phyloP scores from a whole-genome alignment of 768 basidiomycete species.

The Tephrocybe sp. region DNA sequence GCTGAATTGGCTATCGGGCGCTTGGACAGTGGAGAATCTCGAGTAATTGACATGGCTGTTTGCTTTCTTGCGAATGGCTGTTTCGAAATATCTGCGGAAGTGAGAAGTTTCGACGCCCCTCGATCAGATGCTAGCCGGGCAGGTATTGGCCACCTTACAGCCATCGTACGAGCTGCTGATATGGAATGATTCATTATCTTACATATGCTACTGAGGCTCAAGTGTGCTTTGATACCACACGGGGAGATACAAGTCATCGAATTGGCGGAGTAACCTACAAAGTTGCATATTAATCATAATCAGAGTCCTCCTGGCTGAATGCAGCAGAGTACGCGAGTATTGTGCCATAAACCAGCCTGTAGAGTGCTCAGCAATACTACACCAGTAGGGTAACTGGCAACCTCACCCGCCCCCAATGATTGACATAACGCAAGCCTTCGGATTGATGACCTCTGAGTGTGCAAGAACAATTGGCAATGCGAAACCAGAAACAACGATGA shows the following conservation, averaged over 20 bases:
- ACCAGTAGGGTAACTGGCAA: neutral
- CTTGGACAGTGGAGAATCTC: conserved; percentile 53
- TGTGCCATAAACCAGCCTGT: conserved; percentile 83
- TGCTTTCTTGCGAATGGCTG: conserved; percentile 73
- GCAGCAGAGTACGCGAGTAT: conserved; percentile 85
- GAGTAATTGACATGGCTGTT: conserved; percentile 51
- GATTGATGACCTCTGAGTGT: conserved; percentile 84
- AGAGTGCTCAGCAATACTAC: neutral
- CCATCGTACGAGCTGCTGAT: conserved; percentile 26
- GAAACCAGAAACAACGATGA: conserved; percentile 90
- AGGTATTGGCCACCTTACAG: conserved; percentile 42
- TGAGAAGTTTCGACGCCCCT: conserved; percentile 30
- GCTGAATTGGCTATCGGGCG: conserved; percentile 61
- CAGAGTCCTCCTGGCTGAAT: conserved; percentile 79
- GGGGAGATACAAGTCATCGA: conserved; percentile 9
- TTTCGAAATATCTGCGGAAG: conserved; percentile 53
- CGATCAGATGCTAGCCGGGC: conserved; percentile 23
- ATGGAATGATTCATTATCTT: conserved; percentile 4
- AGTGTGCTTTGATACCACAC: neutral
- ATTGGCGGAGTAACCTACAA: conserved; percentile 10
- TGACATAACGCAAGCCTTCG: conserved; percentile 89
- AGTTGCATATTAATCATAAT: conserved; percentile 55
- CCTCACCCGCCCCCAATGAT: conserved; percentile 83
- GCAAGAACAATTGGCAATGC: conserved; percentile 89
- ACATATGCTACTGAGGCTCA: too few relatives aligned